phyloP scores from a whole-genome alignment of 148 eudicot species.

The Polygonum aviculare region DNA sequence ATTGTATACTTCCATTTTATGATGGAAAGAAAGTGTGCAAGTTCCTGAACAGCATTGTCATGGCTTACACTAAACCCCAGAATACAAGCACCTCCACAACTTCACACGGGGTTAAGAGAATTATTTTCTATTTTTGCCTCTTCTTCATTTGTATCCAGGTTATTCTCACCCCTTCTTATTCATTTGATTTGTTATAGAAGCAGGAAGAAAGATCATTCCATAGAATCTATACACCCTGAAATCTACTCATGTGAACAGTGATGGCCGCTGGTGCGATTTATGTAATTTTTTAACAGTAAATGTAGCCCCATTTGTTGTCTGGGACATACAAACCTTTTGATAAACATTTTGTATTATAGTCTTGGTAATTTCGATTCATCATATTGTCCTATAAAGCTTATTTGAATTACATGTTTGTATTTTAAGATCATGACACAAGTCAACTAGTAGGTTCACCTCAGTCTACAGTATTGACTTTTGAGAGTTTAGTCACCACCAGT shows the following conservation, averaged over 20 bases:
- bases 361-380: constrained; percentile 1
- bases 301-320: constrained; percentile 6
- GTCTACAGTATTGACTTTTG: background rate
- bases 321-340: background rate
- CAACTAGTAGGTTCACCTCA: background rate
- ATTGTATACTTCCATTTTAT: constrained; percentile 1
- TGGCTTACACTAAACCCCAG: constrained; percentile 6
- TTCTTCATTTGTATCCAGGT: background rate
- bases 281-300: constrained; percentile 10
- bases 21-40: constrained; percentile 1
- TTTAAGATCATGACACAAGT: background rate
- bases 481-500: background rate
- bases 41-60: background rate
- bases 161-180: constrained; percentile 5
- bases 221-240: background rate
- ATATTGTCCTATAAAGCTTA: background rate
- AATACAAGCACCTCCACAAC: background rate
- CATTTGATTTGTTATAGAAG: constrained; percentile 7
- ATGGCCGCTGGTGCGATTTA: constrained; percentile 2
- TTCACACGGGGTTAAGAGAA: constrained; percentile 3
- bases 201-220: constrained; percentile 8
- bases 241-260: background rate
- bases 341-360: constrained; percentile 6
- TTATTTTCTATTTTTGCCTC: background rate
- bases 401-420: background rate